Evolutionary conservation across 2,329 filamentous ascomycete species (phyloP).

Genomic region (Aspergillus sp.): DNA sequence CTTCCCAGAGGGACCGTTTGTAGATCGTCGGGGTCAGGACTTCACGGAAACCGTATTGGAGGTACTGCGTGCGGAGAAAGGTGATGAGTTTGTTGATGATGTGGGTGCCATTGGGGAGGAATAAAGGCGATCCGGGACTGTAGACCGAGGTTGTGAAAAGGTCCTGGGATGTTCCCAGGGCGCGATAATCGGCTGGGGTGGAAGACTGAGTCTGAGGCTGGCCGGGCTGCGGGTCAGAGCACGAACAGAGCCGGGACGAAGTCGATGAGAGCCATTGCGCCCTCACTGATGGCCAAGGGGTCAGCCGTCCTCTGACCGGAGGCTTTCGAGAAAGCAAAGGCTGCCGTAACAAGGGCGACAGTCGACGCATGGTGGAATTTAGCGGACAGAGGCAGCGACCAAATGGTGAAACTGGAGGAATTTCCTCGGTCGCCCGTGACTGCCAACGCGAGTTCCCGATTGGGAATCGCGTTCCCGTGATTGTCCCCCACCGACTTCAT

Average conservation of each 20-base stretch:
- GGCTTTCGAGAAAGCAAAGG: slow-evolving; percentile 7
- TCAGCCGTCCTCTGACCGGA: background rate
- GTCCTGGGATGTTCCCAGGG: slow-evolving; percentile 60
- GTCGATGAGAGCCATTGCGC: slow-evolving; percentile 28
- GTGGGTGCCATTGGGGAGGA: slow-evolving; percentile 77
- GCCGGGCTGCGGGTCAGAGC: slow-evolving; percentile 26
- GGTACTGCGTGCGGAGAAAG: slow-evolving; percentile 81
- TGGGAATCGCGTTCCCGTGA: slow-evolving; percentile 21
- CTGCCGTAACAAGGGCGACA: slow-evolving; percentile 17
- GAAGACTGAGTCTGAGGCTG: slow-evolving; percentile 29
- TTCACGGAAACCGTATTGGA: slow-evolving; percentile 81
- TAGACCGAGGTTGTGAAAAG: slow-evolving; percentile 78
- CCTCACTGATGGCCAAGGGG: slow-evolving; percentile 4
- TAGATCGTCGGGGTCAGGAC: slow-evolving; percentile 90
- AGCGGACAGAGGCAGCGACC: background rate
- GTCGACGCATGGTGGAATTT: slow-evolving; percentile 22
- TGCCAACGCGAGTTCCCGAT: slow-evolving; percentile 16
- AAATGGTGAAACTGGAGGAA: background rate
- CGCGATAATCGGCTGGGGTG: slow-evolving; percentile 53
- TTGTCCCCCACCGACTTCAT: slow-evolving; percentile 19
- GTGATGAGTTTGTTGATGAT: slow-evolving; percentile 82
- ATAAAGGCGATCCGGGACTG: slow-evolving; percentile 82
- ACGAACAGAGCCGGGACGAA: slow-evolving; percentile 30
- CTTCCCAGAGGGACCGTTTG: slow-evolving; percentile 83
- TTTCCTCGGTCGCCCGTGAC: slow-evolving; percentile 18